phyloP scores from a whole-genome alignment of 805 yeast species.

The Starmerella floricola region DNA sequence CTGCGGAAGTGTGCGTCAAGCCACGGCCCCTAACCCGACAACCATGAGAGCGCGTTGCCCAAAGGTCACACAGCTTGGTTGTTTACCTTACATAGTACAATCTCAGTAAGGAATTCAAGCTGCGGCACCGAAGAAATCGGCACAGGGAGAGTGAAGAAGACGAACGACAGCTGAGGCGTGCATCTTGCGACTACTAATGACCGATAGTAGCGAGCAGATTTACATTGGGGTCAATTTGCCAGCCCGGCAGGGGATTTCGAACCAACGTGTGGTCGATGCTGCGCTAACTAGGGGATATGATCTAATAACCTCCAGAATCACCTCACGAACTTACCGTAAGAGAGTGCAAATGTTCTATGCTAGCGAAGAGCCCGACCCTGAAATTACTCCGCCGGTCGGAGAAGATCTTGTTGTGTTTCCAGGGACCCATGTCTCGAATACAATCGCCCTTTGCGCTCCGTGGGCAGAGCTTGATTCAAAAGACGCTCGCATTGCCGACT shows the following conservation, averaged over 20 bases:
- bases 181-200: background rate
- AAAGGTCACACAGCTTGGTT: too few relatives aligned
- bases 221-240: constrained; percentile 30
- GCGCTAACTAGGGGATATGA: constrained; percentile 38
- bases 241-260: constrained; percentile 24
- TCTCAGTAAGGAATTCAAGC: too few relatives aligned
- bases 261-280: constrained; percentile 23
- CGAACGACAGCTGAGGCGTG: background rate
- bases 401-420: constrained; percentile 36
- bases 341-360: constrained; percentile 22
- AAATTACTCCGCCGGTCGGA: constrained; percentile 27
- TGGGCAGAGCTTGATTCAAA: constrained; percentile 59
- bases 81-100: too few relatives aligned
- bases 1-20: too few relatives aligned
- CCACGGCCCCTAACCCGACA: too few relatives aligned
- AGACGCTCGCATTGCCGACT: constrained; percentile 38
- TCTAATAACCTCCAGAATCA: constrained; percentile 41
- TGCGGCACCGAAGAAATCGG: background rate
- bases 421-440: constrained; percentile 33
- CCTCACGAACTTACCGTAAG: constrained; percentile 34
- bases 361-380: constrained; percentile 2
- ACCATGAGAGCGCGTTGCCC: too few relatives aligned
- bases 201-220: constrained; percentile 6
- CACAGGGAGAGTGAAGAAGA: background rate
- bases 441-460: constrained; percentile 49